Conservation (phyloP, 2,329 filamentous ascomycete species). For the Blumeriella jaapii region DNA sequence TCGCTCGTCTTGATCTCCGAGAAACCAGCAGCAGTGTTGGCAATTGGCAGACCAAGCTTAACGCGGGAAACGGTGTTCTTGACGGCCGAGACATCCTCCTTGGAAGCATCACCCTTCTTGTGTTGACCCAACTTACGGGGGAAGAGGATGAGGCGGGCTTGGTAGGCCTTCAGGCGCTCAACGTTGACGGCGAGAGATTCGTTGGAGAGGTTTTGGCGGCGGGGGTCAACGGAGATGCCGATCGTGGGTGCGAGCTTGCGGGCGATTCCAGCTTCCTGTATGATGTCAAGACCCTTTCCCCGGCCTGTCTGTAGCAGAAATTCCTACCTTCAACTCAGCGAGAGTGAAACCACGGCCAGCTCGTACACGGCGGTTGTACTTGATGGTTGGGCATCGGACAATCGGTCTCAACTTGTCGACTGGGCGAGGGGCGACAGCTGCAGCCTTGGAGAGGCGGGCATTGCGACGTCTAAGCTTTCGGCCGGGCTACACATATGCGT, state of each 20-base stretch:
- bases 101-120: constrained; percentile 84
- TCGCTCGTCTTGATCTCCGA: constrained; percentile 73
- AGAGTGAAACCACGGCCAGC: constrained; percentile 96
- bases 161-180: constrained; percentile 95
- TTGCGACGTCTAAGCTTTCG: constrained; percentile 89
- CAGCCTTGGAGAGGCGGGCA: constrained; percentile 89
- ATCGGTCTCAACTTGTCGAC: constrained; percentile 94
- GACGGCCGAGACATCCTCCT: constrained; percentile 58
- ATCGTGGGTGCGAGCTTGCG: constrained; percentile 90
- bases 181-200: constrained; percentile 93
- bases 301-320: constrained; percentile 3
- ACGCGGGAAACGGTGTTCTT: constrained; percentile 51
- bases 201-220: constrained; percentile 94
- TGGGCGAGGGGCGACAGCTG: constrained; percentile 86
- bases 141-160: constrained; percentile 92
- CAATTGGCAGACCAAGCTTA: constrained; percentile 58
- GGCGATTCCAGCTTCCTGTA: constrained; percentile 90
- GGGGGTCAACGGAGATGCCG: constrained; percentile 92
- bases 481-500: constrained; percentile 57
- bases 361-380: constrained; percentile 98
- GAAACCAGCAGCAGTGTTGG: constrained; percentile 52
- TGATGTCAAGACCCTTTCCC: constrained; percentile 14
- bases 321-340: constrained; percentile 87
- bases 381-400: constrained; percentile 94
- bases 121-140: constrained; percentile 86